Conservation (phyloP, 148 eudicot species). For the Vaccinium myrtillus region DNA sequence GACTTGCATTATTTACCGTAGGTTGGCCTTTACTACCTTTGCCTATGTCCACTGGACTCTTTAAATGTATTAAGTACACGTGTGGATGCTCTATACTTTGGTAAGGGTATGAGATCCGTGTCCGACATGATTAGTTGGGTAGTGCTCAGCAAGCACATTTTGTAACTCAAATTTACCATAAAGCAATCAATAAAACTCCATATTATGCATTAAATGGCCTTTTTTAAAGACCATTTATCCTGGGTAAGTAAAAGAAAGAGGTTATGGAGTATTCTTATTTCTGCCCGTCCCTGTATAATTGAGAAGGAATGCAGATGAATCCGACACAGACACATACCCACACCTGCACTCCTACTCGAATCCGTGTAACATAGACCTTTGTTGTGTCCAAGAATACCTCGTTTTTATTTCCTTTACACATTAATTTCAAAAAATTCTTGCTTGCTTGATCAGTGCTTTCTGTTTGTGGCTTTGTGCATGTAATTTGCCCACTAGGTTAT, state of each 20-base stretch:
- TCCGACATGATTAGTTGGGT: neutral
- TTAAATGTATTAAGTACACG: neutral
- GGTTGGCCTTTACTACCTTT: neutral
- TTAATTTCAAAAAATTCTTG: slow-evolving; percentile 6
- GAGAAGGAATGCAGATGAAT: neutral
- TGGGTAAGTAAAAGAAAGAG: neutral
- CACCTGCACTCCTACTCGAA: neutral
- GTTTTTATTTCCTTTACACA: neutral
- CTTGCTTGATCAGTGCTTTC: slow-evolving; percentile 9
- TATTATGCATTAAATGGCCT: neutral
- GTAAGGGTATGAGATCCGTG: neutral
- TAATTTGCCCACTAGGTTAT: neutral
- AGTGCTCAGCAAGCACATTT: neutral
- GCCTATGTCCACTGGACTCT: neutral
- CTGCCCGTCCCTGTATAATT: neutral
- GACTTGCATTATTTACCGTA: neutral
- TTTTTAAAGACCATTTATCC: neutral
- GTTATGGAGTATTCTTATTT: neutral
- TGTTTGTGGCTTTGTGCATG: neutral
- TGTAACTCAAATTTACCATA: neutral
- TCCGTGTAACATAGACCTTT: neutral
- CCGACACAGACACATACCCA: neutral
- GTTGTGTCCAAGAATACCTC: neutral
- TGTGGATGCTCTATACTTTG: neutral
- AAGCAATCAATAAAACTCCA: neutral